Evolutionary conservation across 768 basidiomycete genomes (phyloP).

Genomic region (Erythrobasidium yunnanense): DNA sequence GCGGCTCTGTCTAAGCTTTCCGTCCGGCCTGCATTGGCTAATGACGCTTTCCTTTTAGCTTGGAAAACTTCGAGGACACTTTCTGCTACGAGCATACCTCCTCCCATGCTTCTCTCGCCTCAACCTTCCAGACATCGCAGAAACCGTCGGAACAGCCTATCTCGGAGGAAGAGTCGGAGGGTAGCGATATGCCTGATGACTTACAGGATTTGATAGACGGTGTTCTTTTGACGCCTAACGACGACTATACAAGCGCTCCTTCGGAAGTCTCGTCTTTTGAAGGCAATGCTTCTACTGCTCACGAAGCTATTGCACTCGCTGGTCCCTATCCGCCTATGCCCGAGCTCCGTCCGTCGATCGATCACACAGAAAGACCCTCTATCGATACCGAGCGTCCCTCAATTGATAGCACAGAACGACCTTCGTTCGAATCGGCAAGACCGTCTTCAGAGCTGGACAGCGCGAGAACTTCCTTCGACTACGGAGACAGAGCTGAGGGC

Average conservation of each 20-base stretch:
- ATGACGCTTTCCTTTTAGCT: background rate
- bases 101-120: background rate
- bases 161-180: background rate
- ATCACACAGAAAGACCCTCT: background rate
- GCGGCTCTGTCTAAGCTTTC: background rate
- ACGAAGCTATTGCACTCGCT: constrained; percentile 1
- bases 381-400: background rate
- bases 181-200: constrained; percentile 13
- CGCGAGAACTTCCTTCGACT: constrained; percentile 11
- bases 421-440: background rate
- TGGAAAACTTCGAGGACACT: constrained; percentile 18
- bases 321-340: background rate
- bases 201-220: constrained; percentile 23
- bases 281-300: constrained; percentile 18
- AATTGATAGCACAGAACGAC: too few species aligned
- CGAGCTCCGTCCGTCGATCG: background rate
- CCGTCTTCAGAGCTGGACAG: constrained; percentile 2
- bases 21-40: background rate
- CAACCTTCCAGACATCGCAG: background rate
- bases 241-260: background rate
- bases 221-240: background rate
- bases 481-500: background rate
- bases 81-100: background rate
- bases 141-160: background rate
- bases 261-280: constrained; percentile 23